Evolutionary conservation across 31 red algal species (phyloP).

Genomic region (Endocladia muricata): DNA sequence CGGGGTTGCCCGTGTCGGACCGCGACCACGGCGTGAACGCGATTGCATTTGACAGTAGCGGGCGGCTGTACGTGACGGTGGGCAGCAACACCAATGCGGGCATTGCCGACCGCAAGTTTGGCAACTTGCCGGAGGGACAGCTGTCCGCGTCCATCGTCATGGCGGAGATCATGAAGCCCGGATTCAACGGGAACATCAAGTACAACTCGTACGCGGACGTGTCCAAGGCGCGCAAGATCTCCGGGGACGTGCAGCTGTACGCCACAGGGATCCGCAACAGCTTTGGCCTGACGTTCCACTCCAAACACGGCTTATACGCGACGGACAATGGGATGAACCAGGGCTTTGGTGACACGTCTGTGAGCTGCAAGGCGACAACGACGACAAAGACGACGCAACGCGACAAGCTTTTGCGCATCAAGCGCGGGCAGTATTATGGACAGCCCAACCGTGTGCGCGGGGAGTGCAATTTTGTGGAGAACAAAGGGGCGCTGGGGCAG

Average conservation of each 20-base stretch:
- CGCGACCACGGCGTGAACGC: slow-evolving; percentile 42
- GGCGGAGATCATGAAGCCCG: slow-evolving; percentile 7
- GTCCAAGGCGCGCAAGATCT: background rate
- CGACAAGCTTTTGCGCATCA: slow-evolving; percentile 16
- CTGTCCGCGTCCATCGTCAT: slow-evolving; percentile 13
- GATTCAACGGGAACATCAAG: slow-evolving; percentile 35
- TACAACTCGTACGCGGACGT: slow-evolving; percentile 1
- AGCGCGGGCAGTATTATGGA: slow-evolving; percentile 10
- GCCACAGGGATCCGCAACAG: slow-evolving; percentile 26
- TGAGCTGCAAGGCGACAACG: slow-evolving; percentile 10
- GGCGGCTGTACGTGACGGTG: slow-evolving; percentile 24
- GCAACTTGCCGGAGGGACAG: slow-evolving; percentile 12
- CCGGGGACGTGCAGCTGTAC: slow-evolving; percentile 30
- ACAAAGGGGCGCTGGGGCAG: background rate
- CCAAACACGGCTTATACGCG: slow-evolving; percentile 8
- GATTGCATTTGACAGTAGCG: slow-evolving; percentile 24
- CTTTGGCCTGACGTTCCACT: slow-evolving; percentile 23
- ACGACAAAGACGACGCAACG: background rate
- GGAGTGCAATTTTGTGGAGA: background rate
- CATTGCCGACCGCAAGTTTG: background rate
- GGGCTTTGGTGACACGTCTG: slow-evolving; percentile 24
- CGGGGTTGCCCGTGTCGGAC: slow-evolving; percentile 32
- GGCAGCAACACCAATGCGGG: slow-evolving; percentile 43
- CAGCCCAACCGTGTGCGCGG: slow-evolving; percentile 14
- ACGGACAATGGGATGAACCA: slow-evolving; percentile 26